phyloP scores from a whole-genome alignment of 2,329 filamentous ascomycete species.

The Biscogniauxia marginata region DNA sequence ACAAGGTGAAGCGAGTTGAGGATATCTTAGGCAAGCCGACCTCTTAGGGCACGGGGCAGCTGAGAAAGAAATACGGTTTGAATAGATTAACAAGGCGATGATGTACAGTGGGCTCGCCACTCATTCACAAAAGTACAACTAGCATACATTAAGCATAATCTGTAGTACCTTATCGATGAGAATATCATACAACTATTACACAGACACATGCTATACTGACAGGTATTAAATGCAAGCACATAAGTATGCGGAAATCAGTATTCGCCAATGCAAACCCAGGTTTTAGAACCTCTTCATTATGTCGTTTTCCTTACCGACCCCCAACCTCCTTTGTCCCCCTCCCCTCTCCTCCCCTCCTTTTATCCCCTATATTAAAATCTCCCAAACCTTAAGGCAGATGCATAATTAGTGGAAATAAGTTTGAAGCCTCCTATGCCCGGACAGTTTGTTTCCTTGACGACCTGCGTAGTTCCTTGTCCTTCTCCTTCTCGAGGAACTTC shows the following conservation, averaged over 20 bases:
- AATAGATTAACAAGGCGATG: no score
- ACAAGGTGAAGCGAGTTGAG: constrained; percentile 70
- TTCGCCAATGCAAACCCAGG: not conserved
- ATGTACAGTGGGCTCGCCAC: not conserved
- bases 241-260: not conserved
- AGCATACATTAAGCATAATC: not conserved
- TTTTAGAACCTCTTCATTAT: constrained; percentile 1
- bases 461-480: constrained; percentile 66
- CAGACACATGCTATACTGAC: not conserved
- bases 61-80: not conserved
- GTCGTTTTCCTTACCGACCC: not conserved
- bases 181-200: not conserved
- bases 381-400: not conserved
- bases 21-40: constrained; percentile 42
- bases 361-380: not conserved
- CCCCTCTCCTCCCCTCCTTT: not conserved
- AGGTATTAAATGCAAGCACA: not conserved
- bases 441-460: constrained; percentile 54
- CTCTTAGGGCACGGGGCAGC: not conserved
- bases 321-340: no score
- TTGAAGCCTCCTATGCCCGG: constrained; percentile 40
- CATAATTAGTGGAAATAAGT: not conserved
- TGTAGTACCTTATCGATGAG: not conserved
- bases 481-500: constrained; percentile 80
- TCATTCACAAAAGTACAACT: not conserved